These are phyloP conservation scores for Cutaneotrichosporon sp. DNA, from an alignment of 1,284 basidiomycete species.

Conservation along the genomic window DNA sequence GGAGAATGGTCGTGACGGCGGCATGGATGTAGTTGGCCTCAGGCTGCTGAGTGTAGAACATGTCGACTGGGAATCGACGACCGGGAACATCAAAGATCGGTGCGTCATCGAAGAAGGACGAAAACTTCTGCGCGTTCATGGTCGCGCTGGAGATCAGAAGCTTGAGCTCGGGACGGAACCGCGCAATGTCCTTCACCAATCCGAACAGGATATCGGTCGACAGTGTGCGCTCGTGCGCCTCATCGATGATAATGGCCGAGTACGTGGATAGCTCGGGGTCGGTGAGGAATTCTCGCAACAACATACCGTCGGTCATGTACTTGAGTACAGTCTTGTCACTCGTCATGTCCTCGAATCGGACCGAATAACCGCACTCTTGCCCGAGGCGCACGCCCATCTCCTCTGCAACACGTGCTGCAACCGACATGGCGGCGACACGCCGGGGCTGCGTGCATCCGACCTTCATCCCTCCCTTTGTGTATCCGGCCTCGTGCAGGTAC, in stretches of 20 bases:
- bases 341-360: conserved; percentile 98
- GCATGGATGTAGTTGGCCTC: conserved; percentile 98
- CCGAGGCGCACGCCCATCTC: conserved; percentile 97
- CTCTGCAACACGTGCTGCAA: conserved; percentile 96
- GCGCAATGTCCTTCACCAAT: conserved; percentile 96
- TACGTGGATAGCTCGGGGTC: conserved; percentile 92
- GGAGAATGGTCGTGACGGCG: conserved; percentile 96
- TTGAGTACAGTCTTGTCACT: conserved; percentile 96
- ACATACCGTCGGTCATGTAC: conserved; percentile 98
- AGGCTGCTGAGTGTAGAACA: conserved; percentile 95
- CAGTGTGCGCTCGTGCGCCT: conserved; percentile 91
- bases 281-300: conserved; percentile 91
- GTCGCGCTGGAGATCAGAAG: conserved; percentile 94
- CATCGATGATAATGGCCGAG: conserved; percentile 89
- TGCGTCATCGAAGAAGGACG: conserved; percentile 89
- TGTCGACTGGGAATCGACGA: conserved; percentile 94
- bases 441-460: conserved; percentile 98
- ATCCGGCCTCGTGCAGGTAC: conserved; percentile 96
- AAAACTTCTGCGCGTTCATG: conserved; percentile 93
- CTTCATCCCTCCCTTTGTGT: conserved; percentile 79
- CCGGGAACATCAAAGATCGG: conserved; percentile 95
- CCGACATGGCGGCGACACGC: conserved; percentile 98
- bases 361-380: conserved; percentile 96
- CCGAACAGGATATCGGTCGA: conserved; percentile 96
- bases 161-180: conserved; percentile 86